phyloP scores from a whole-genome alignment of 176 grass and related monocot species.

The Miscanthus lutarioriparius region DNA sequence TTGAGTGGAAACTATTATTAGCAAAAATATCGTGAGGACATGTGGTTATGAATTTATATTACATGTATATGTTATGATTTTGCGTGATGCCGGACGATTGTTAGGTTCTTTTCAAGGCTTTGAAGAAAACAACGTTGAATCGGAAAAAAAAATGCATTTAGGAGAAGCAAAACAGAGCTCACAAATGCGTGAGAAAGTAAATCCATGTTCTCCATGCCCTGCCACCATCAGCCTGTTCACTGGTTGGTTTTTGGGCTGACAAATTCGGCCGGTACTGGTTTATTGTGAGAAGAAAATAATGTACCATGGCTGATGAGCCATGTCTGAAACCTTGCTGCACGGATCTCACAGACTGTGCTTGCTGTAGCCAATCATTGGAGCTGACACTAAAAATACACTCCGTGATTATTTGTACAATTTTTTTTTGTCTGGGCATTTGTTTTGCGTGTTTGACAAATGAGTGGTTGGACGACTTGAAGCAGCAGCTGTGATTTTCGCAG shows the following conservation, averaged over 20 bases:
- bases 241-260: no score
- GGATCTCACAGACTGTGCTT: neutral
- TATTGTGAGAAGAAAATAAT: no score
- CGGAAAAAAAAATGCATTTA: neutral
- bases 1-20: neutral
- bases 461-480: neutral
- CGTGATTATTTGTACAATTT: neutral
- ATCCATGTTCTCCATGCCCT: neutral
- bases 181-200: neutral
- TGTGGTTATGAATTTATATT: neutral
- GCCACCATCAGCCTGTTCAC: no score
- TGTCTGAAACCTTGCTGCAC: neutral
- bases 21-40: neutral
- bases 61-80: neutral
- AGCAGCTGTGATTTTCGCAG: neutral
- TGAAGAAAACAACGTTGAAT: neutral
- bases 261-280: no score
- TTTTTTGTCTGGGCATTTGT: neutral
- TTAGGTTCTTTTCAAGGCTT: neutral
- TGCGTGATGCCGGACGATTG: neutral
- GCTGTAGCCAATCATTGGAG: conserved; percentile 15
- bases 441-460: conserved; percentile 13
- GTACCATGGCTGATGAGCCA: no score
- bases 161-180: neutral
- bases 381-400: neutral